Evolutionary conservation across 1,284 basidiomycete species (phyloP).

Genomic region (Apiotrichum porosum): DNA sequence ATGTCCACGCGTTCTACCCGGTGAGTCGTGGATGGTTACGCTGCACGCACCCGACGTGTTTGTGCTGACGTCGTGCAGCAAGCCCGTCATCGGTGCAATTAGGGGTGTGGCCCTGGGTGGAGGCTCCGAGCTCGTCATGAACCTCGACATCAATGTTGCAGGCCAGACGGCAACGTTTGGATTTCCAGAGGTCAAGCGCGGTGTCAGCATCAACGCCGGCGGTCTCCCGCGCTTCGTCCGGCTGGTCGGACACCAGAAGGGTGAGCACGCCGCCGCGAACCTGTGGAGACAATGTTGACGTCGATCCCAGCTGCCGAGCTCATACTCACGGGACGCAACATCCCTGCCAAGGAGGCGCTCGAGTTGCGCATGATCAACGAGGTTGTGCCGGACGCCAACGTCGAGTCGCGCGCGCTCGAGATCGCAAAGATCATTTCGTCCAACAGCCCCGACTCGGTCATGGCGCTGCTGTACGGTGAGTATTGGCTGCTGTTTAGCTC

Average conservation of each 20-base stretch:
- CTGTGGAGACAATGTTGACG: neutral
- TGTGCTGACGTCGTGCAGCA: conserved; percentile 2
- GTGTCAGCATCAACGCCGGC: conserved; percentile 11
- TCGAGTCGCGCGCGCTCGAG: conserved; percentile 12
- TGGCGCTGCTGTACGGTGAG: conserved; percentile 11
- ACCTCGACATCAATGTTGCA: conserved; percentile 15
- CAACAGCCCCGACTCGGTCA: conserved; percentile 17
- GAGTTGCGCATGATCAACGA: conserved; percentile 15
- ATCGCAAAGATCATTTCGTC: conserved; percentile 8
- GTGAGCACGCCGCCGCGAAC: conserved; percentile 2
- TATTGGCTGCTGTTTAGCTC: neutral
- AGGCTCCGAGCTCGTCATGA: conserved; percentile 13
- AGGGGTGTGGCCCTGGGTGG: conserved; percentile 16
- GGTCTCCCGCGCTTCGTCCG: conserved; percentile 14
- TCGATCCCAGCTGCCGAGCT: conserved; percentile 7
- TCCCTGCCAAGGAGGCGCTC: conserved; percentile 11
- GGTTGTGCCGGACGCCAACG: conserved; percentile 16
- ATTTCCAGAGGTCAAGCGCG: conserved; percentile 19
- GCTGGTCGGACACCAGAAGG: conserved; percentile 13
- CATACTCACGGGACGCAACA: conserved; percentile 14
- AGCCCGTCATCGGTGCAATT: conserved; percentile 19
- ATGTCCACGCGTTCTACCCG: conserved; percentile 14
- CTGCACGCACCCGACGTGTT: neutral
- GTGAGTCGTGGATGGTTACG: neutral
- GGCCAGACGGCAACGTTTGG: conserved; percentile 11